These are phyloP conservation scores for Pistacia atlantica DNA, from an alignment of 345 rosid genomes.

Conservation along the genomic window DNA sequence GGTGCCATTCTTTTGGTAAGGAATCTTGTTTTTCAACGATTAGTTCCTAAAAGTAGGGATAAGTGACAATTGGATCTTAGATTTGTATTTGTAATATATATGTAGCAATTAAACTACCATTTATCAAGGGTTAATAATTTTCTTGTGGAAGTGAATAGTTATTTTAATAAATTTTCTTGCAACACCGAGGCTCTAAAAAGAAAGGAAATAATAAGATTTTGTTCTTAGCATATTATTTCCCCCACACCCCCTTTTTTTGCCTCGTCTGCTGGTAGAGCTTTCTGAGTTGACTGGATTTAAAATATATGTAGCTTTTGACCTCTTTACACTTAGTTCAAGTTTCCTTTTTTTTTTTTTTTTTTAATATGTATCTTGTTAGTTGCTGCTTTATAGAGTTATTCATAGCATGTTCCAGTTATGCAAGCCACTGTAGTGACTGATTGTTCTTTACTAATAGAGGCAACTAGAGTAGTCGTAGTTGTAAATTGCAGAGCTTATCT, in stretches of 20 bases:
- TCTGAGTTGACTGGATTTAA: neutral
- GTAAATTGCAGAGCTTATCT: neutral
- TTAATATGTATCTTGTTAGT: neutral
- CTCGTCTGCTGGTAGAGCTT: neutral
- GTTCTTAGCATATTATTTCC: neutral
- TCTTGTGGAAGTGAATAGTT: no score
- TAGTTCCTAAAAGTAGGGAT: neutral
- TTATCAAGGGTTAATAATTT: neutral
- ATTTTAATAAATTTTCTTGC: neutral
- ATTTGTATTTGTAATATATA: neutral
- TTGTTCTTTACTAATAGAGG: neutral
- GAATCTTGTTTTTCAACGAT: neutral
- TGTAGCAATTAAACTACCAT: neutral
- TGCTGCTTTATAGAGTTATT: neutral
- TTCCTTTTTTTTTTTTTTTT: neutral
- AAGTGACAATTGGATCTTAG: neutral
- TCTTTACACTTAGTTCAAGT: neutral
- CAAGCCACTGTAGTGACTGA: neutral
- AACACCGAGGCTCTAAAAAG: no score
- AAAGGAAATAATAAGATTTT: neutral
- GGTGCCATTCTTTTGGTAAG: constrained; percentile 96
- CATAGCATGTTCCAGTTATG: neutral
- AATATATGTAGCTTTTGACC: neutral
- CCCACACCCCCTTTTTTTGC: neutral
- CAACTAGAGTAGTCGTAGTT: neutral